Evolutionary conservation across 306 rosid species (phyloP).

Genomic region (Begonia fuchsioides): DNA sequence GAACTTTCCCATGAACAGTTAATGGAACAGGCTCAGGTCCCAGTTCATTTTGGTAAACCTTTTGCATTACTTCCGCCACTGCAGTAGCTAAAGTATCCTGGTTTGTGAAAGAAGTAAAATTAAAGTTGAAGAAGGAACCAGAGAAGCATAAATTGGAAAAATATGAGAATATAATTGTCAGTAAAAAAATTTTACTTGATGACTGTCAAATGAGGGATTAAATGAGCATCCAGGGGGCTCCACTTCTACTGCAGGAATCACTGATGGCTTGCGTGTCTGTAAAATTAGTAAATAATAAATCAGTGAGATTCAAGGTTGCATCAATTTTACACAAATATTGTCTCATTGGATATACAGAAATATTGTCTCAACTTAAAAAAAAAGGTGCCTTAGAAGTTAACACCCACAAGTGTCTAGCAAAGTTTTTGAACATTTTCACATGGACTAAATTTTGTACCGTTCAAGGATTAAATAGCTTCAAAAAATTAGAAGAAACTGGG

Average conservation of each 20-base stretch:
- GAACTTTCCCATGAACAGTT: slow-evolving; percentile 58
- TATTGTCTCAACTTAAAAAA: no score
- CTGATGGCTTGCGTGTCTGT: slow-evolving; percentile 41
- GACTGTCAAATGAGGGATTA: slow-evolving; percentile 70
- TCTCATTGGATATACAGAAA: no score
- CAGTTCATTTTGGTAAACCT: slow-evolving; percentile 71
- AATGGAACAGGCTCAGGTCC: slow-evolving; percentile 88
- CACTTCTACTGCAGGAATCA: slow-evolving; percentile 86
- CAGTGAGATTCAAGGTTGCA: no score
- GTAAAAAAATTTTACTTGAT: slow-evolving; percentile 42
- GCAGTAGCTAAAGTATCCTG: slow-evolving; percentile 78
- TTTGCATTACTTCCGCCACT: slow-evolving; percentile 86
- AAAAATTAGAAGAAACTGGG: no score
- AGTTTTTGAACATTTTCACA: no score
- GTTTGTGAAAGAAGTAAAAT: slow-evolving; percentile 11
- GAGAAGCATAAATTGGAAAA: not conserved
- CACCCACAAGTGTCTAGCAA: no score
- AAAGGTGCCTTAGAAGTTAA: no score
- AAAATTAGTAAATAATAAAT: not conserved
- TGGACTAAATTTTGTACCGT: no score
- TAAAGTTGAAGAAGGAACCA: slow-evolving; percentile 3
- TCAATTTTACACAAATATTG: no score
- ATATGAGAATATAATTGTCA: not conserved
- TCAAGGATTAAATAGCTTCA: no score
- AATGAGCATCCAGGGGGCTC: slow-evolving; percentile 87